Conservation (phyloP, 2,329 filamentous ascomycete genomes). For the Aspergillus amoenus region DNA sequence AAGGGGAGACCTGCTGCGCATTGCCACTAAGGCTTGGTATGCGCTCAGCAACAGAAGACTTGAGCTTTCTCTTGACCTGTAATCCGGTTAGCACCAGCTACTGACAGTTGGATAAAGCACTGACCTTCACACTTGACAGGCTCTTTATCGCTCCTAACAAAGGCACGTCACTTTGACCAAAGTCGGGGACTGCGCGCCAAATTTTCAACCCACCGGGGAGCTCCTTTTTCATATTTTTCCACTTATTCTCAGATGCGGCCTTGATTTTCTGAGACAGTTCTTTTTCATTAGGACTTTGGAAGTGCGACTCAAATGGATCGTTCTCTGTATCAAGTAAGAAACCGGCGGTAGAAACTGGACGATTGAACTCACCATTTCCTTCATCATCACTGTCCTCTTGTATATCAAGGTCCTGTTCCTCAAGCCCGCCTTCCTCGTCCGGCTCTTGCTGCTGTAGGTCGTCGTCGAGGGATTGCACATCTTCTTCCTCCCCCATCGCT, state of each 20-base stretch:
- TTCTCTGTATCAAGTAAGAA: conserved; percentile 35
- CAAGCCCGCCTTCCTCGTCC: conserved; percentile 42
- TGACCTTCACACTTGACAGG: conserved; percentile 38
- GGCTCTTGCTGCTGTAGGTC: conserved; percentile 51
- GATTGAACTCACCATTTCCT: conserved; percentile 28
- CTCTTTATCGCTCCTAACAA: conserved; percentile 32
- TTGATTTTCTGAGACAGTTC: conserved; percentile 54
- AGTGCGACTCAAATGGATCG: conserved; percentile 82
- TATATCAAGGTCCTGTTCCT: conserved; percentile 29
- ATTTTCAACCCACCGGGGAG: conserved; percentile 32
- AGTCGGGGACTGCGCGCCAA: conserved; percentile 31
- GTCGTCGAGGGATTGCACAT: conserved; percentile 37
- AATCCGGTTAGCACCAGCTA: conserved; percentile 31
- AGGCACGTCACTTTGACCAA: conserved; percentile 23
- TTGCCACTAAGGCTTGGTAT: conserved; percentile 59
- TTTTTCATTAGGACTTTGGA: conserved; percentile 65
- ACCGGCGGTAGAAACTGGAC: not conserved
- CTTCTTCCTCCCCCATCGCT: conserved; percentile 26
- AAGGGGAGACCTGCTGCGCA: conserved; percentile 65
- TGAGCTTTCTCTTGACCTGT: conserved; percentile 70
- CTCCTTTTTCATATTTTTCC: conserved; percentile 45
- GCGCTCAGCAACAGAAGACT: conserved; percentile 54
- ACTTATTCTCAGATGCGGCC: conserved; percentile 49
- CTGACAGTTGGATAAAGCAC: not conserved
- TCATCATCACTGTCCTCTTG: conserved; percentile 37